Evolutionary conservation across 257 asterid species (phyloP).

Genomic region (Solanum piurae): DNA sequence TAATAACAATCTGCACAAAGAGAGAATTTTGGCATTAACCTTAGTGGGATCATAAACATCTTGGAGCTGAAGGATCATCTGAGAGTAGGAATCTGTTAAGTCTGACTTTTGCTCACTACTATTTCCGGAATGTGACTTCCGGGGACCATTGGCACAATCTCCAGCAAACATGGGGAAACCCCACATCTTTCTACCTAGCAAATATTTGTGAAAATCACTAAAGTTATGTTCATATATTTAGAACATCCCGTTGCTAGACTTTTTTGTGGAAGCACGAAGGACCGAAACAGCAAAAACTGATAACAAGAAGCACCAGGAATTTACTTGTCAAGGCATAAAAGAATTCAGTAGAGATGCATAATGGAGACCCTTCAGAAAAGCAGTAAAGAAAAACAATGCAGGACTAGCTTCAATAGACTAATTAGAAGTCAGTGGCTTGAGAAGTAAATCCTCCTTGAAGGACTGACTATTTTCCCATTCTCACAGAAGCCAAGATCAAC

Average conservation of each 20-base stretch:
- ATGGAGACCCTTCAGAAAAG: background rate
- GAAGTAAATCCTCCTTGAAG: background rate
- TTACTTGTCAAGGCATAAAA: background rate
- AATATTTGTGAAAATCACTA: background rate
- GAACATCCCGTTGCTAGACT: background rate
- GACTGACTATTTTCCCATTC: background rate
- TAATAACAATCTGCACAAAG: background rate
- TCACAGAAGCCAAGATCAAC: background rate
- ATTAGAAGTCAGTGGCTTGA: background rate
- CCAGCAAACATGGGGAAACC: constrained; percentile 94
- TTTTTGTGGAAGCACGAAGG: background rate
- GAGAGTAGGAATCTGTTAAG: constrained; percentile 79
- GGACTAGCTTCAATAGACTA: background rate
- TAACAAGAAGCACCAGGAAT: background rate
- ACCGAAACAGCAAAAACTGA: background rate
- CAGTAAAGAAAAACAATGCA: background rate
- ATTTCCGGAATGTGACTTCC: constrained; percentile 49
- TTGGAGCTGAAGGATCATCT: constrained; percentile 96
- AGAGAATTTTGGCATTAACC: constrained; percentile 20
- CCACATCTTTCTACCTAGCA: constrained; percentile 71
- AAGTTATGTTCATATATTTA: background rate
- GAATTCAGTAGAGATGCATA: background rate
- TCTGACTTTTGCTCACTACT: constrained; percentile 59
- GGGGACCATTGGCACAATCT: constrained; percentile 82
- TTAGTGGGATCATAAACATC: constrained; percentile 92